Evolutionary conservation across 2,329 filamentous ascomycete genomes (phyloP).

Genomic region (Nothophaeocryptopus gaeumannii): DNA sequence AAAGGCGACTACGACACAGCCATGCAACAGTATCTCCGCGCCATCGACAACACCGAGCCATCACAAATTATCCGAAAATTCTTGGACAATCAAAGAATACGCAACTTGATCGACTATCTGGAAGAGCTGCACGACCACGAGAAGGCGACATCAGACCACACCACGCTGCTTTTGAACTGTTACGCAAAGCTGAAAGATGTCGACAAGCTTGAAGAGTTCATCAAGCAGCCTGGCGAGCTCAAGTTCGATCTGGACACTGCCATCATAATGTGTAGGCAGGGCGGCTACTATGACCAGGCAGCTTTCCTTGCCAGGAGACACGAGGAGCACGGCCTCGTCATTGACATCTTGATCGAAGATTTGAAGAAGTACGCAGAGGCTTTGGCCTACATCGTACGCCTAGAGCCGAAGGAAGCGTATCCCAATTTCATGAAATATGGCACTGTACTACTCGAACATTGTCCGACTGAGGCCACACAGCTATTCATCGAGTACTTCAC

Average conservation of each 20-base stretch:
- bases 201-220: constrained; percentile 92
- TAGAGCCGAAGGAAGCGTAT: constrained; percentile 81
- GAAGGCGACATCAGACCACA: constrained; percentile 91
- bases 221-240: constrained; percentile 88
- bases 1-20: constrained; percentile 95
- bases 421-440: constrained; percentile 93
- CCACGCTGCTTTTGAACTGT: constrained; percentile 89
- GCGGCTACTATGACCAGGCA: constrained; percentile 94
- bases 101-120: constrained; percentile 94
- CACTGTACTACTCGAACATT: constrained; percentile 82
- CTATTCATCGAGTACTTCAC: constrained; percentile 96
- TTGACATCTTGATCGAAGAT: constrained; percentile 94
- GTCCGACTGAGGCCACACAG: constrained; percentile 74
- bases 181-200: constrained; percentile 98
- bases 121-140: constrained; percentile 94
- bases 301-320: constrained; percentile 94
- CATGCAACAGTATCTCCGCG: constrained; percentile 98
- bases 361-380: constrained; percentile 87
- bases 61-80: constrained; percentile 98
- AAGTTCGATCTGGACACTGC: constrained; percentile 97
- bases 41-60: constrained; percentile 93
- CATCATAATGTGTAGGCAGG: constrained; percentile 95
- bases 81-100: constrained; percentile 92
- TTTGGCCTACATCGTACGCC: constrained; percentile 83
- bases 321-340: constrained; percentile 86